phyloP scores from a whole-genome alignment of 2,329 filamentous ascomycete genomes.

The Alternaria brassicicola region DNA sequence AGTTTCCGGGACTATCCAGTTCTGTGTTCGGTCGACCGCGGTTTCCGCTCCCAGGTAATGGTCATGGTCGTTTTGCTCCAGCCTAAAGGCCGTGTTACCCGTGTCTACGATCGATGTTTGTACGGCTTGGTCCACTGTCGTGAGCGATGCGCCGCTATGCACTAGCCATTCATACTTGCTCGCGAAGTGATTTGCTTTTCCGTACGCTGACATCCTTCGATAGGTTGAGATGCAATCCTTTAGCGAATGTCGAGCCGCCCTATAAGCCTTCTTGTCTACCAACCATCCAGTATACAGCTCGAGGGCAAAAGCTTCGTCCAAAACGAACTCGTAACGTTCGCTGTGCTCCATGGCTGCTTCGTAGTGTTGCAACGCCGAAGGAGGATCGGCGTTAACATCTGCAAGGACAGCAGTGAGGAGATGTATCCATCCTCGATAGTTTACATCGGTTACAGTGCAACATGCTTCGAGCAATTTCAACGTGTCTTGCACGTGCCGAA shows the following conservation, averaged over 20 bases:
- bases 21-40: constrained; percentile 55
- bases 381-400: constrained; percentile 64
- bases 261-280: constrained; percentile 66
- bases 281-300: constrained; percentile 77
- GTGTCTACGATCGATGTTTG: constrained; percentile 70
- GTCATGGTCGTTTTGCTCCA: constrained; percentile 53
- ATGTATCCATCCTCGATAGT: constrained; percentile 73
- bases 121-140: constrained; percentile 66
- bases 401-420: constrained; percentile 71
- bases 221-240: constrained; percentile 72
- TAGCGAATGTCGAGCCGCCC: constrained; percentile 72
- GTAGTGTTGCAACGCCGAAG: constrained; percentile 65
- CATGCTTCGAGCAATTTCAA: constrained; percentile 68
- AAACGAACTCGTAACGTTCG: constrained; percentile 67
- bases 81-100: constrained; percentile 49
- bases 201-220: constrained; percentile 70
- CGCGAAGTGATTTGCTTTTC: constrained; percentile 71
- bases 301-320: constrained; percentile 76
- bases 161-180: constrained; percentile 71
- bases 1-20: constrained; percentile 56
- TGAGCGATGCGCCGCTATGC: constrained; percentile 65
- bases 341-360: constrained; percentile 76
- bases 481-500: constrained; percentile 61
- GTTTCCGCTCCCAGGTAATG: constrained; percentile 47
- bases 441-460: constrained; percentile 68